Percentiles rank a stretch among this genome's conserved stretches.
Evolutionary conservation across 345 rosid species (phyloP).

Genomic region (Passiflora organensis): DNA sequence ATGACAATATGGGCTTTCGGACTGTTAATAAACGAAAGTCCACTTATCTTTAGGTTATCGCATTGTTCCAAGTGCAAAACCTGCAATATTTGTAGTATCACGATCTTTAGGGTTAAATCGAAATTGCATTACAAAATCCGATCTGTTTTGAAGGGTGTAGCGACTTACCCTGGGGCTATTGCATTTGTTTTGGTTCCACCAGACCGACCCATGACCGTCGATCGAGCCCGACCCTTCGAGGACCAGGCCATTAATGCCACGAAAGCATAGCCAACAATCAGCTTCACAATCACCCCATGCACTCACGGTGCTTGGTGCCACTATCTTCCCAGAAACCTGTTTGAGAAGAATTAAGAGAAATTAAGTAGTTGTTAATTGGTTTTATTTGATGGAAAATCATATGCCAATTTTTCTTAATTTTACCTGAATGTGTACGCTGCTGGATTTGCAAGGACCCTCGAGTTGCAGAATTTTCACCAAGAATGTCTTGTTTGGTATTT

Average conservation of each 20-base stretch:
- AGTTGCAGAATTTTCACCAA: no score
- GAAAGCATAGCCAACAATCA: slow-evolving; percentile 21
- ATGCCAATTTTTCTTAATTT: no score
- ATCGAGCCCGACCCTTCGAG: slow-evolving; percentile 29
- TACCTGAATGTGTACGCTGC: no score
- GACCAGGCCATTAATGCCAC: slow-evolving; percentile 22
- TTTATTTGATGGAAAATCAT: no score
- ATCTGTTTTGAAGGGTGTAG: not conserved
- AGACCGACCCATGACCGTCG: slow-evolving; percentile 37
- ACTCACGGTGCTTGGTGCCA: slow-evolving; percentile 22
- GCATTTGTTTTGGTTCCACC: slow-evolving; percentile 29
- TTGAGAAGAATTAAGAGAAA: no score
- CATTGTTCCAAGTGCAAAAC: slow-evolving; percentile 14
- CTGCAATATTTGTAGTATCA: not conserved
- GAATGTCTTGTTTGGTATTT: no score
- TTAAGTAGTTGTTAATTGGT: no score
- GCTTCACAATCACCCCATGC: slow-evolving; percentile 27
- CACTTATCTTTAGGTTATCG: slow-evolving; percentile 10
- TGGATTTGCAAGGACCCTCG: no score
- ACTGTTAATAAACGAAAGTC: slow-evolving; percentile 22
- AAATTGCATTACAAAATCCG: not conserved
- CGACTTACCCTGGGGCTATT: not conserved
- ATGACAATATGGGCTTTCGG: slow-evolving; percentile 19
- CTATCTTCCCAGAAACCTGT: slow-evolving; percentile 17
- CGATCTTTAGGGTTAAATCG: not conserved